Conservation (phyloP, 2,329 filamentous ascomycete species). For the Gremmenia infestans region DNA sequence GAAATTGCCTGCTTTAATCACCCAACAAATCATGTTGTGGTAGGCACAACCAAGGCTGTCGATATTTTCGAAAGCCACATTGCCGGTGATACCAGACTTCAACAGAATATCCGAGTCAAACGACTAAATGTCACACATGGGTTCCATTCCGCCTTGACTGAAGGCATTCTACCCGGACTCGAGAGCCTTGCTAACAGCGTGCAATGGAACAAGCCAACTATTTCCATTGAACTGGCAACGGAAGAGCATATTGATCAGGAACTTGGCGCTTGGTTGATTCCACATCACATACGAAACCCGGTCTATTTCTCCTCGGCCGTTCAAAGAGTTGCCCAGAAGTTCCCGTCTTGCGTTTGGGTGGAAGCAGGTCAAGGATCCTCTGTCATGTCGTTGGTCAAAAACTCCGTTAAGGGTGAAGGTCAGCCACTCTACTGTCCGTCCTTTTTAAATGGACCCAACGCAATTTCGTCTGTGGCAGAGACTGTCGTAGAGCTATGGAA, state of each 20-base stretch:
- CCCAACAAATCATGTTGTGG: constrained; percentile 27
- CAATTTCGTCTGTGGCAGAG: constrained; percentile 18
- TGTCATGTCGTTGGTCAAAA: constrained; percentile 16
- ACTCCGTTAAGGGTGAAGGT: not conserved
- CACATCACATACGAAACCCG: constrained; percentile 25
- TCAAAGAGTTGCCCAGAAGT: constrained; percentile 13
- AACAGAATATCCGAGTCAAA: not conserved
- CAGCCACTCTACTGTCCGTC: not conserved
- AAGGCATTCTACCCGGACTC: not conserved
- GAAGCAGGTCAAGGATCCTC: constrained; percentile 14
- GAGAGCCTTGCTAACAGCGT: not conserved
- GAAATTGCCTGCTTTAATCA: constrained; percentile 33
- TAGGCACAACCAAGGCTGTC: constrained; percentile 26
- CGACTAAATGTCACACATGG: constrained; percentile 8
- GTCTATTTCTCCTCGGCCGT: constrained; percentile 27
- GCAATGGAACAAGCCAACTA: not conserved
- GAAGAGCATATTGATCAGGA: not conserved
- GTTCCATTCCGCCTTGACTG: constrained; percentile 23
- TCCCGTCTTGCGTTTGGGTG: constrained; percentile 24
- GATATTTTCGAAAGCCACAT: constrained; percentile 14
- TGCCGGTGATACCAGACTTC: not conserved
- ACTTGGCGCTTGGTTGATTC: not conserved
- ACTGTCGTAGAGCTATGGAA: constrained; percentile 28
- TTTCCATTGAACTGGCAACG: constrained; percentile 3
- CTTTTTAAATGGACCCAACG: not conserved